Evolutionary conservation across 148 eudicot species (phyloP), one percentile per base, ranked within the genome.

Genomic region (Chenopodium quinoa): DNA sequence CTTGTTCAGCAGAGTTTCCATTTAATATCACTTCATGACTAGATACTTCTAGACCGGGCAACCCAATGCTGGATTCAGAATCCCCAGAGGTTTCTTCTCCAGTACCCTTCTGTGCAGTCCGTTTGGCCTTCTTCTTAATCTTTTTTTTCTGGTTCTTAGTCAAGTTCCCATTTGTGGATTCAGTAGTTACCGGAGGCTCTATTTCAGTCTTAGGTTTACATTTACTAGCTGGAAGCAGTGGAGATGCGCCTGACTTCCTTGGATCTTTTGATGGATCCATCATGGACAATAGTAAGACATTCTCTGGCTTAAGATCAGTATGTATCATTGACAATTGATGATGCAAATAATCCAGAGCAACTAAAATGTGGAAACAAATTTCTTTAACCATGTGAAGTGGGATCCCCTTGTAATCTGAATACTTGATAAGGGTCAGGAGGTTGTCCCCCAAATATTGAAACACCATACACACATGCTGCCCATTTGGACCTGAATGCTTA

Each of bases 401-500:
- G 81, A 96, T 46, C 64, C 99, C 99, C 79, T 89, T 84, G 85
- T 96, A 96, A 81, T 92, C 97, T 3, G 93, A 85, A 82, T 92
- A 96, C 84, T 96, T 93, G 4, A 96, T 93, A 54, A 96, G 91
- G 32, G 97, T 91, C 84, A 96, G 79, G 64, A 96, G 97, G 87
- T 92, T 96, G 84, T 93, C 99, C 27, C 99, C 98, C 85, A 96
- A 84, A 87, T 92, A 96, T 87, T 96, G 98, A 86, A 96, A 92
- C 48, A 96, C 97, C 98, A 96, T 96, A 82, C 99, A 96, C 40
- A 96, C 97, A 86, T 96, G 99, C 80, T 93, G 94, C 76, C 99
- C 99, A 77, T 96, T 92, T 37, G 95, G 95, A 64, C 99, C 99
- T 23, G 91, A 93, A 91, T 93, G 99, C 87, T 92, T 96, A 75